phyloP scores from a whole-genome alignment of 148 eudicot species.

The Spergularia marina region DNA sequence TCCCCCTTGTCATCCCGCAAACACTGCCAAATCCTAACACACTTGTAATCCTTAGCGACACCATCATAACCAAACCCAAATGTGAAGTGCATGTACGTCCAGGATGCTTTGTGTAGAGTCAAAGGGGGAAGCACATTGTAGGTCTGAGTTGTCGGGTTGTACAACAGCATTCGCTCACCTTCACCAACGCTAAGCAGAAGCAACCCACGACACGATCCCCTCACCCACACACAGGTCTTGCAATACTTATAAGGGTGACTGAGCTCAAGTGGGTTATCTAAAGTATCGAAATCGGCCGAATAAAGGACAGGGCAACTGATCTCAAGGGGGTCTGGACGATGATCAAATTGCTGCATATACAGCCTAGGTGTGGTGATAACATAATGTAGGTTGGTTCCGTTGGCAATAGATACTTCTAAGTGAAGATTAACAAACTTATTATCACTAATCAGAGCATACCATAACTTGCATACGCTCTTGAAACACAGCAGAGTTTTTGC shows the following conservation, averaged over 20 bases:
- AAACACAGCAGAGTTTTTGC: slow-evolving; percentile 18
- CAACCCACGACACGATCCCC: slow-evolving; percentile 8
- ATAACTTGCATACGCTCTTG: slow-evolving; percentile 21
- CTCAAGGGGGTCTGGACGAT: background rate
- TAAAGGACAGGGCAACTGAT: background rate
- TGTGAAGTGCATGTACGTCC: too few relatives aligned
- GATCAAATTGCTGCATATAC: slow-evolving; percentile 1
- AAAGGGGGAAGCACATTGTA: slow-evolving; percentile 10
- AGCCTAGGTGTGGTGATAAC: background rate
- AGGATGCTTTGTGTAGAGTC: background rate
- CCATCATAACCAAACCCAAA: slow-evolving; percentile 7
- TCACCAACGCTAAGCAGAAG: background rate
- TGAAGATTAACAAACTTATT: background rate
- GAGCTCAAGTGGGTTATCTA: slow-evolving; percentile 1
- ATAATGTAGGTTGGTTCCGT: background rate
- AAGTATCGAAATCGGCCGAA: slow-evolving; percentile 9
- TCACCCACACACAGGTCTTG: background rate
- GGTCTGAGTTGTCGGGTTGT: slow-evolving; percentile 12
- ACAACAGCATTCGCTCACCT: background rate
- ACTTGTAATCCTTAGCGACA: slow-evolving; percentile 2
- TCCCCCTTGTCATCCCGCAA: background rate
- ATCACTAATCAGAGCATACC: slow-evolving; percentile 12
- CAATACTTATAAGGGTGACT: background rate
- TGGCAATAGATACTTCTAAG: slow-evolving; percentile 8
- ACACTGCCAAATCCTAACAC: slow-evolving; percentile 7